Base-by-base conservation (phyloP, 2,329 filamentous ascomycete genomes). In the Nothophoma quercina region DNA sequence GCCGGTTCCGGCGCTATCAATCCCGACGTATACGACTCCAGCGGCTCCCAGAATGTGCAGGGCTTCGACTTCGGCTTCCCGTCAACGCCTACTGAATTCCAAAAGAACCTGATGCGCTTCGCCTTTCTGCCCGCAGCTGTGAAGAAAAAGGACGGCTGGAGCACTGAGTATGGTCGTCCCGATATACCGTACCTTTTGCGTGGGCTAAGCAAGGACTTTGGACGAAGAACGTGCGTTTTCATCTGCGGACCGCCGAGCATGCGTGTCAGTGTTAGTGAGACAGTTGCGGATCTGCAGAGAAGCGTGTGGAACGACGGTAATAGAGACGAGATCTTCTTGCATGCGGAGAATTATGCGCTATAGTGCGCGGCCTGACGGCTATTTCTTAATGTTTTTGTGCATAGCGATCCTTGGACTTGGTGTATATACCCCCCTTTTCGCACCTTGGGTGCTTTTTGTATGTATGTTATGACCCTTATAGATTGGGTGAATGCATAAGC, bases 331-430 rank as follows among this genome's bases (percentile, higher is more conserved):
- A 89, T 98, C 47, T 97, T 93, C 73, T 75, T 97, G 72, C 93
- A 97, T 78, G 90, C 93, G 3, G 93, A 98, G 80, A 97, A 97
- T 73, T 97, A 96, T 78, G 90, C 92, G 43, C 80, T 96, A 57
- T 96, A 75, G 81, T 13, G 38, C 40, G 44, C 38, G 16, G 29
- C 9, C 18, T 18, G 7, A 19, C 9, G 32, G 34, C 32, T 34
- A 8, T 48, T 49, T 43, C 26, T 30, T 39, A 48, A 26, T 18
- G 28, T 7, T 47, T 58, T 48, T 68, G 65, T 68, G 64, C 64
- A 70, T 70, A 69, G 64, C 62, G 36, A 61, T 61, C 53, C 53
- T 47, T 36, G 56, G 57, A 30, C 30, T 44, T 47, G 50, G 40
- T 35, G 59, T 57, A 57, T 61, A 61, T 62, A 63, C 56, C 56